Conservation (phyloP, 441 rosid species). For the Bocquillonia castaneifolia region DNA sequence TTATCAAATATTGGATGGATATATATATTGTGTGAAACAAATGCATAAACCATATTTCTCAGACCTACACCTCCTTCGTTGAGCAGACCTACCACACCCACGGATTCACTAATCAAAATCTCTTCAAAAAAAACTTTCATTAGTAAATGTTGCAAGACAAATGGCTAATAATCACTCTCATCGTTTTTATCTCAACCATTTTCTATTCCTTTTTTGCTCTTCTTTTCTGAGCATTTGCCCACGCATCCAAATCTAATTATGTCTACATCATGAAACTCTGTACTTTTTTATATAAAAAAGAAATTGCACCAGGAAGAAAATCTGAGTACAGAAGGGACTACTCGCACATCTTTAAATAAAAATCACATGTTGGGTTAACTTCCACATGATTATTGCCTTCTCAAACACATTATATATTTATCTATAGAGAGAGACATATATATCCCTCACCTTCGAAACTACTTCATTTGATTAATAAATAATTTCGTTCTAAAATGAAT, state of each 20-base stretch:
- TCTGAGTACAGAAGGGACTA: background rate
- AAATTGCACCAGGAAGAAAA: background rate
- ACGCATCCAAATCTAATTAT: background rate
- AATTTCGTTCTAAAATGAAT: background rate
- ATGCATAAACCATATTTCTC: background rate
- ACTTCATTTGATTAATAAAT: background rate
- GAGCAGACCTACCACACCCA: background rate
- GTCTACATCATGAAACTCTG: background rate
- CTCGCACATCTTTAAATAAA: background rate
- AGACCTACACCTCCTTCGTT: background rate
- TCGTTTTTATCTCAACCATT: background rate
- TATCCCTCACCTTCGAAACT: background rate
- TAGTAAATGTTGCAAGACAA: background rate
- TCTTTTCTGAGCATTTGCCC: background rate
- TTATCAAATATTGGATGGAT: background rate
- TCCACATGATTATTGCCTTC: too few relatives aligned
- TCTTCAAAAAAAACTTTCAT: background rate
- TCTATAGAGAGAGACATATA: too few relatives aligned
- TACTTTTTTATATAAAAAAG: background rate
- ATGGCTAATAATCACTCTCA: background rate
- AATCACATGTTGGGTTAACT: too few relatives aligned
- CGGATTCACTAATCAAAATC: background rate
- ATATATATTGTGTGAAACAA: background rate
- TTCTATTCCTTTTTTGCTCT: background rate
- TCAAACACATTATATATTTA: too few relatives aligned